Percentiles rank a stretch among this genome's conserved stretches.
These are phyloP conservation scores for Beauveria scarabaeidicola DNA, from an alignment of 2,329 filamentous ascomycete species.

Conservation along the genomic window DNA sequence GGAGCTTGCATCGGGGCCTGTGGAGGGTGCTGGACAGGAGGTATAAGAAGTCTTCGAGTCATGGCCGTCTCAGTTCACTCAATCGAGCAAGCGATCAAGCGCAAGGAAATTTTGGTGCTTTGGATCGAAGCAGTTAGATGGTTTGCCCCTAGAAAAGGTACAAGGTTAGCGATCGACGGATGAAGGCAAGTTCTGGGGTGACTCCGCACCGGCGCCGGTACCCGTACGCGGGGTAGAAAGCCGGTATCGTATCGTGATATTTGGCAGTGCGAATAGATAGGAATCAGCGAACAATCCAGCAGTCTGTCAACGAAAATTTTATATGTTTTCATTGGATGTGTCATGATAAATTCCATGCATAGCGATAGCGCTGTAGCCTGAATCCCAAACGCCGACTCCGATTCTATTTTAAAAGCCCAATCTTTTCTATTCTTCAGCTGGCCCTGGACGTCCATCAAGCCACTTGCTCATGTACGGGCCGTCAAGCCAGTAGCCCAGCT, in stretches of 20 bases:
- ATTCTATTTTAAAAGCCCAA: neutral
- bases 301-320: too few relatives aligned
- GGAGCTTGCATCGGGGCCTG: too few relatives aligned
- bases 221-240: slow-evolving; percentile 1
- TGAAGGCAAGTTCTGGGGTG: neutral
- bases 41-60: neutral
- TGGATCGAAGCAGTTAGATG: neutral
- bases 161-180: neutral
- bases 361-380: neutral
- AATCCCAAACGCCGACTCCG: neutral
- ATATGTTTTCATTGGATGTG: neutral
- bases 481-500: slow-evolving; percentile 87
- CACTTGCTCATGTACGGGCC: slow-evolving; percentile 75
- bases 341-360: neutral
- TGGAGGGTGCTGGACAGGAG: neutral
- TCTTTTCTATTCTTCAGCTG: neutral
- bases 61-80: neutral
- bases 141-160: neutral
- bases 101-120: neutral
- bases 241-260: neutral
- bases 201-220: slow-evolving; percentile 5
- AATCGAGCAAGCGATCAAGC: neutral
- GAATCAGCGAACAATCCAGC: neutral
- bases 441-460: slow-evolving; percentile 36
- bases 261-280: too few relatives aligned